Conservation (phyloP, 371 early-diverging fungal species). For the Mucor plumbeus region DNA sequence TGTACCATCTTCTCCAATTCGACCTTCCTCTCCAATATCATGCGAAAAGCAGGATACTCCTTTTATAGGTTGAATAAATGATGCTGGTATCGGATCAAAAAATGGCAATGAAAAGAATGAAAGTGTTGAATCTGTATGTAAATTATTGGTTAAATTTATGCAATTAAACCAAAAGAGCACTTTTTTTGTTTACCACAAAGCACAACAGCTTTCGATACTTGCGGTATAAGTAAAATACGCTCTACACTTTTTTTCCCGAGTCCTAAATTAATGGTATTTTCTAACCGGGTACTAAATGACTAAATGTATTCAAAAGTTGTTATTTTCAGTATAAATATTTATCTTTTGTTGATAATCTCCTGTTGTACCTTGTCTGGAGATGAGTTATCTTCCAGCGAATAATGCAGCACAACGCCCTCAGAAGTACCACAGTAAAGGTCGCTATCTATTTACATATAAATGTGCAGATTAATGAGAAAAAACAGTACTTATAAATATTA, state of each 20-base stretch:
- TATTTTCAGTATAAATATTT: background rate
- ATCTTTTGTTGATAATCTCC: background rate
- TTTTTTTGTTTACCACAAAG: slow-evolving; percentile 64
- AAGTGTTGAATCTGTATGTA: slow-evolving; percentile 60
- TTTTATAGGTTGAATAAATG: slow-evolving; percentile 63
- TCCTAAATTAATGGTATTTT: slow-evolving; percentile 59
- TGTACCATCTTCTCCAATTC: slow-evolving; percentile 64
- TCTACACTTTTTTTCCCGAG: slow-evolving; percentile 72
- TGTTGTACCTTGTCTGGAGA: slow-evolving; percentile 42
- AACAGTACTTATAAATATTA: too few relatives aligned
- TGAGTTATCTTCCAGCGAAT: slow-evolving; percentile 52
- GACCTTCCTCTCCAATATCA: slow-evolving; percentile 59
- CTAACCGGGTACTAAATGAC: slow-evolving; percentile 51
- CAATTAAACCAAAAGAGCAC: background rate
- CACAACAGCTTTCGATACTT: slow-evolving; percentile 74
- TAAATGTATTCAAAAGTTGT: slow-evolving; percentile 17
- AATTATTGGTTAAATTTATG: background rate
- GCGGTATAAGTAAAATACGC: slow-evolving; percentile 67
- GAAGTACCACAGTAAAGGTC: slow-evolving; percentile 77
- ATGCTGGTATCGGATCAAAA: slow-evolving; percentile 59
- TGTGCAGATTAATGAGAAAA: background rate
- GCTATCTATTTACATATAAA: slow-evolving; percentile 46
- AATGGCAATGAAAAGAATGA: slow-evolving; percentile 70
- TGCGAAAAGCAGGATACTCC: slow-evolving; percentile 72
- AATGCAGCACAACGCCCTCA: slow-evolving; percentile 74